Conservation (phyloP, 1,284 basidiomycete genomes). For the Malassezia psittaci region DNA sequence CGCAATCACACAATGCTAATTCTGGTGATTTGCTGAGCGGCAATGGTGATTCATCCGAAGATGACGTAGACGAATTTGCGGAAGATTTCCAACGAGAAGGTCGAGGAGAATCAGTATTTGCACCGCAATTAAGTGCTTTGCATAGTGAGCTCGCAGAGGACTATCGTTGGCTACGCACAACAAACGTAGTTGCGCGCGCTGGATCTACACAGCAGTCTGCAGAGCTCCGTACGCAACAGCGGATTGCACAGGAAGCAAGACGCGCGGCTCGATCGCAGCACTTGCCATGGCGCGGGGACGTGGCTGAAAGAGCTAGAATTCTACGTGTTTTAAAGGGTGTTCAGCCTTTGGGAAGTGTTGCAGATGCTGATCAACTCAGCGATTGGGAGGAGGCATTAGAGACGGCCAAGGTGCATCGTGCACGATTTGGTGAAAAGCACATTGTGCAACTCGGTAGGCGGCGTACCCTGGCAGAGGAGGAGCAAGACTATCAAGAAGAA, state of each 20-base stretch:
- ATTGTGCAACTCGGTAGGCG: slow-evolving; percentile 37
- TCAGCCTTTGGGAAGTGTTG: slow-evolving; percentile 27
- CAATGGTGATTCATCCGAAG: slow-evolving; percentile 7
- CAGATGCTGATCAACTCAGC: slow-evolving; percentile 38
- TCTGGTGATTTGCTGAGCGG: background rate
- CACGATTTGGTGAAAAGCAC: slow-evolving; percentile 33
- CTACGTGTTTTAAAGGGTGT: slow-evolving; percentile 32
- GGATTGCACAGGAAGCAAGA: slow-evolving; percentile 9
- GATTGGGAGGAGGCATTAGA: slow-evolving; percentile 38
- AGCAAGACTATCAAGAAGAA: slow-evolving; percentile 31
- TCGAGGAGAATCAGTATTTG: too few relatives aligned
- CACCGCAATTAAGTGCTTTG: background rate
- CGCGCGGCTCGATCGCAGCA: slow-evolving; percentile 28
- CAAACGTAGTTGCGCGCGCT: slow-evolving; percentile 17
- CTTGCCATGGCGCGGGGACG: slow-evolving; percentile 21
- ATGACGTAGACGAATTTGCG: slow-evolving; percentile 1
- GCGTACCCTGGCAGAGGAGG: slow-evolving; percentile 33
- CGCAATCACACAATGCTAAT: background rate
- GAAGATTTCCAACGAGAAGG: background rate
- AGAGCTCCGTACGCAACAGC: slow-evolving; percentile 10
- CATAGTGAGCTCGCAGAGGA: slow-evolving; percentile 12
- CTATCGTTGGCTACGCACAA: slow-evolving; percentile 14
- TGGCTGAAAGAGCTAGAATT: slow-evolving; percentile 27
- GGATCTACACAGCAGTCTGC: slow-evolving; percentile 16
- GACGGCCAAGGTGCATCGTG: slow-evolving; percentile 26